Evolutionary conservation across 164 flowering plant species (phyloP), one percentile per base, ranked within the genome.

Genomic region (Chimonanthus praecox): DNA sequence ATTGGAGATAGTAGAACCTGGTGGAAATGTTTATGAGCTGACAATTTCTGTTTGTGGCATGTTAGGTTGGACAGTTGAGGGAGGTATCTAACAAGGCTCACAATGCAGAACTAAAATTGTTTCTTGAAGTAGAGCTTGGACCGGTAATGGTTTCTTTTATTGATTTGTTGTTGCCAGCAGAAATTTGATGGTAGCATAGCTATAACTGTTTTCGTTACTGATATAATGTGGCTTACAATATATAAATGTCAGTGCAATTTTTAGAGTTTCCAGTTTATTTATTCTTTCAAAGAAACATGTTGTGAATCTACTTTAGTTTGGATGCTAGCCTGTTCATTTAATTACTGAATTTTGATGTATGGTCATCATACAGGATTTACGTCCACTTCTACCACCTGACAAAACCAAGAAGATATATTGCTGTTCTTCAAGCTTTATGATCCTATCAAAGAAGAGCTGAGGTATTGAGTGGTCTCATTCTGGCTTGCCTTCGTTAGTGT

Each of bases 351-450:
- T 21, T 45, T 70, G 47, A 64, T 64, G 20, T 71, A 54, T 47
- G 47, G 46, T 54, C 3, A 61, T 58, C 58, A 13, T 69, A 72
- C 86, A 95, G 99, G 98, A 93, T 82, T 70, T 80, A 15, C 83
- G 49, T 58, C 92, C 97, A 50, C 77, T 90, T 74, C 80, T 90
- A 72, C 90, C 91, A n/a, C 94, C 92, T 49, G 97, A 88, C 7
- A 93, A 91, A 75, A 86, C 84, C 21, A 92, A 77, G 99, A 93
- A 61, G 98, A 95, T 72, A 87, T 88, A 75, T 79, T 95, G 49
- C 92, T 95, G 51, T 93, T 95, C 86, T 93, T 95, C 78, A 95
- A 95, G 83, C 90, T 93, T 75, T 95, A 93, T 86, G 89, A 90
- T 73, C 94, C 97, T 69, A 87, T 81, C 75, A 95, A 93, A 79